These are phyloP conservation scores for Haplosporangium sp. DNA, from an alignment of 371 early-diverging fungal genomes.

Conservation along the genomic window DNA sequence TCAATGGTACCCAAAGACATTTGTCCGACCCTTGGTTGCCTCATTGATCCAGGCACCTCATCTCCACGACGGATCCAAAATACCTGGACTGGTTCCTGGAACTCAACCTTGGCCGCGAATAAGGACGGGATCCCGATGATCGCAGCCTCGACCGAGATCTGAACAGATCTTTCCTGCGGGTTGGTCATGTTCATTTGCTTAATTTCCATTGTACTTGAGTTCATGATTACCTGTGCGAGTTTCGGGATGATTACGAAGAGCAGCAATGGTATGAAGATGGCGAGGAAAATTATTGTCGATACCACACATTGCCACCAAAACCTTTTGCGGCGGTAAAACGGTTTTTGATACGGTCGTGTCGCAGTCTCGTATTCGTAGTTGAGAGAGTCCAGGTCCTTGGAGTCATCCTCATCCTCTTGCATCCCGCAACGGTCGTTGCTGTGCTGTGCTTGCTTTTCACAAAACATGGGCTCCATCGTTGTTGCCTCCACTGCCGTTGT, in stretches of 20 bases:
- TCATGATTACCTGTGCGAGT: constrained; percentile 37
- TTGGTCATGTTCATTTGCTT: constrained; percentile 34
- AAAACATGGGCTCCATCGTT: not conserved
- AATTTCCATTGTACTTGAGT: constrained; percentile 34
- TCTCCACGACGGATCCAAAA: constrained; percentile 16
- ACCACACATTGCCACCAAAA: constrained; percentile 30
- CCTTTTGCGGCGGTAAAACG: constrained; percentile 29
- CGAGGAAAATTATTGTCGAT: constrained; percentile 19
- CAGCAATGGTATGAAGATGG: constrained; percentile 29
- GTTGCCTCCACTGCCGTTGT: not conserved
- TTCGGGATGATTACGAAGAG: constrained; percentile 39
- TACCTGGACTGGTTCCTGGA: constrained; percentile 29
- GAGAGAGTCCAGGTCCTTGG: constrained; percentile 11
- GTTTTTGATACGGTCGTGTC: constrained; percentile 17
- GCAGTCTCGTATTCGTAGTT: constrained; percentile 25
- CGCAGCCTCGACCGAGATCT: constrained; percentile 38
- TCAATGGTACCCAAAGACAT: constrained; percentile 29
- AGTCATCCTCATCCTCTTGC: not conserved
- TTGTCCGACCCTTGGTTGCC: constrained; percentile 22
- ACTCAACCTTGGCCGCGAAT: constrained; percentile 39
- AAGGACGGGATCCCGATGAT: constrained; percentile 39
- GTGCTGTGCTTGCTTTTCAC: not conserved
- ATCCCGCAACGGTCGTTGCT: not conserved
- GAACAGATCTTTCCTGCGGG: constrained; percentile 22
- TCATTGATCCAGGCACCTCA: not conserved